Conservation (phyloP, 2,329 filamentous ascomycete species). For the Didymella segeticola region DNA sequence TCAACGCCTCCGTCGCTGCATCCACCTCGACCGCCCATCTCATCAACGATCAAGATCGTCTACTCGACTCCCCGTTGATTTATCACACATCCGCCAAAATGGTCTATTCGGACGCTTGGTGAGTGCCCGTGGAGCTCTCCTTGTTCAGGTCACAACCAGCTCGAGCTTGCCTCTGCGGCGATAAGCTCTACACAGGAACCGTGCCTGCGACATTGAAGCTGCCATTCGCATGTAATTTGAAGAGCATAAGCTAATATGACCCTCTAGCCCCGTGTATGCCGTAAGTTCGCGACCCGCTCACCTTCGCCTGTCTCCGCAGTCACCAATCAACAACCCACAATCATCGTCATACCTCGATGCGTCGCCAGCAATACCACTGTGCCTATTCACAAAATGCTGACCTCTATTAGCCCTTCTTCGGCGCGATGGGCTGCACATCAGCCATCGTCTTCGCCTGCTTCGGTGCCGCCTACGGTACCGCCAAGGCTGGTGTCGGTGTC, state of each 20-base stretch:
- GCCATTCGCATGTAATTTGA: constrained; percentile 8
- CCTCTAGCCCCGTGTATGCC: constrained; percentile 90
- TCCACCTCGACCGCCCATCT: constrained; percentile 40
- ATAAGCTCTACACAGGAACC: constrained; percentile 44
- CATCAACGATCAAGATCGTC: constrained; percentile 32
- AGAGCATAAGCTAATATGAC: constrained; percentile 37
- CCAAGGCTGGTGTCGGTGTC: constrained; percentile 99
- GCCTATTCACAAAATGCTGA: constrained; percentile 29
- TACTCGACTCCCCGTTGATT: constrained; percentile 29
- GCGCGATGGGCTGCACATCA: constrained; percentile 94
- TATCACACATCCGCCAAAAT: constrained; percentile 61
- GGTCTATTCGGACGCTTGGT: constrained; percentile 84
- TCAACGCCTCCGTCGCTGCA: constrained; percentile 36
- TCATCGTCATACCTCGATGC: constrained; percentile 19
- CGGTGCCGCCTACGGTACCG: constrained; percentile 96
- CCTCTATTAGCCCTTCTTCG: constrained; percentile 78
- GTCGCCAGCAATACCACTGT: constrained; percentile 9
- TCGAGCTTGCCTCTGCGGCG: constrained; percentile 42
- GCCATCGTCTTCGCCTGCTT: constrained; percentile 97
- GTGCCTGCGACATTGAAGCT: constrained; percentile 22
- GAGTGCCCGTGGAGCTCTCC: constrained; percentile 56
- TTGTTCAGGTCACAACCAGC: constrained; percentile 39
- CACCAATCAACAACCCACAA: constrained; percentile 24
- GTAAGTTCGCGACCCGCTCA: constrained; percentile 69
- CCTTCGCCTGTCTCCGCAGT: constrained; percentile 32